Conservation (phyloP, 495 filamentous ascomycete genomes). For the Darksidea phi region DNA sequence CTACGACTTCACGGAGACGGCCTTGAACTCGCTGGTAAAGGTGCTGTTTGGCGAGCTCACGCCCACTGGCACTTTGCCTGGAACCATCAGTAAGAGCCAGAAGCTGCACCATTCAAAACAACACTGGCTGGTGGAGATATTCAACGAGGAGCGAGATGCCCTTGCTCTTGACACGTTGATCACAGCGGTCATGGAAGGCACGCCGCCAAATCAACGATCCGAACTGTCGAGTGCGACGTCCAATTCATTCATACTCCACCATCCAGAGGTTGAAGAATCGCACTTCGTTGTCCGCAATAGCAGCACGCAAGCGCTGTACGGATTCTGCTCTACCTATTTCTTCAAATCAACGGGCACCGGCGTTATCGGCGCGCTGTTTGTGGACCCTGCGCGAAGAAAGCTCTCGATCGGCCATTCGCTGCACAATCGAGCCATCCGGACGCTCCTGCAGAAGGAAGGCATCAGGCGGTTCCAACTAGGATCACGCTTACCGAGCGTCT, state of each 20-base stretch:
- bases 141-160: slow-evolving; percentile 72
- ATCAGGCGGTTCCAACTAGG: slow-evolving; percentile 77
- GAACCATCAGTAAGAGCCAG: slow-evolving; percentile 76
- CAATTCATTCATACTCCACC: slow-evolving; percentile 69
- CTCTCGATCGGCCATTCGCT: slow-evolving; percentile 83
- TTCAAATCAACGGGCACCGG: slow-evolving; percentile 66
- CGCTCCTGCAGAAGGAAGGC: slow-evolving; percentile 63
- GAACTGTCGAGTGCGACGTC: slow-evolving; percentile 66
- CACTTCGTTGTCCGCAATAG: slow-evolving; percentile 92
- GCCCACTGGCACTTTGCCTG: slow-evolving; percentile 71
- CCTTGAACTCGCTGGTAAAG: slow-evolving; percentile 76
- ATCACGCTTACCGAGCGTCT: slow-evolving; percentile 72
- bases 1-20: slow-evolving; percentile 90
- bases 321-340: slow-evolving; percentile 85
- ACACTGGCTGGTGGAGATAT: slow-evolving; percentile 85
- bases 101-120: slow-evolving; percentile 78
- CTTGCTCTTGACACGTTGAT: slow-evolving; percentile 68
- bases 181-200: slow-evolving; percentile 59
- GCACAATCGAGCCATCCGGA: slow-evolving; percentile 75
- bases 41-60: slow-evolving; percentile 75
- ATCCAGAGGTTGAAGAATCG: slow-evolving; percentile 66
- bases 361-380: slow-evolving; percentile 77
- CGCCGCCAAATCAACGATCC: slow-evolving; percentile 55
- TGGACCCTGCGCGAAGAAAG: slow-evolving; percentile 78
- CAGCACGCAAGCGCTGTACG: slow-evolving; percentile 81